Base-by-base conservation (phyloP, 257 asterid genomes). In the Euphrasia confusa region DNA sequence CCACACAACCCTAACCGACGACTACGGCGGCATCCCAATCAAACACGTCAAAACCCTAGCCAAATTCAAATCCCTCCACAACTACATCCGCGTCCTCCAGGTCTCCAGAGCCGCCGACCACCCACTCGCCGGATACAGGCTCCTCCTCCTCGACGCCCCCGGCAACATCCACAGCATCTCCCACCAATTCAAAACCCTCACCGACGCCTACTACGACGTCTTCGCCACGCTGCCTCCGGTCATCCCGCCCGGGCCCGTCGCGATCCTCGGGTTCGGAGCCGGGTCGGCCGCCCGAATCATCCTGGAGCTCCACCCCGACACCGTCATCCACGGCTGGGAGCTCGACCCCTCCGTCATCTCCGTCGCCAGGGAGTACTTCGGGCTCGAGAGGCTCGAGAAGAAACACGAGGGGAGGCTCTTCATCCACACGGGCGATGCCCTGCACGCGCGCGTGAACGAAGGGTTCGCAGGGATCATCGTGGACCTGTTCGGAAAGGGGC, bases 161-260 rank as follows among this genome's bases (percentile, higher is more conserved):
- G 98, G 98, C 15, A 91, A 91, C 76, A 91, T 91, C 71, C 98
- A 91, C 83, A 91, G 98, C 88, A 84, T 91, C 44, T 86, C 91
- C 61, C 80, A 58, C 69, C 63, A 70, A n/a, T 82, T 86, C 74
- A 84, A 81, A 35, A 52, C 96, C 7, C 71, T 88, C 17, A 91
- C 98, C 66, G 59, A 81, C 48, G 56, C 96, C 39, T 91, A 91
- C 54, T 86, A 58, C 82, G 96, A 91, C 67, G 94, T 86, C 11
- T 81, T 91, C 75, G 96, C 98, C 5, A 88, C 96, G 0, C 14
- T 88, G 30, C 94, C 98, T 5, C 95, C 94, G 0, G 58, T 91
- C 15, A 68, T 88, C 48, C 95, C 96, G 2, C 94, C 92, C 1
- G 98, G 98, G 0, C 95, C 98, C 10, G 1, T 91, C 32, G 94